Conservation (phyloP, 2,329 filamentous ascomycete species). For the Aspergillus sp. region DNA sequence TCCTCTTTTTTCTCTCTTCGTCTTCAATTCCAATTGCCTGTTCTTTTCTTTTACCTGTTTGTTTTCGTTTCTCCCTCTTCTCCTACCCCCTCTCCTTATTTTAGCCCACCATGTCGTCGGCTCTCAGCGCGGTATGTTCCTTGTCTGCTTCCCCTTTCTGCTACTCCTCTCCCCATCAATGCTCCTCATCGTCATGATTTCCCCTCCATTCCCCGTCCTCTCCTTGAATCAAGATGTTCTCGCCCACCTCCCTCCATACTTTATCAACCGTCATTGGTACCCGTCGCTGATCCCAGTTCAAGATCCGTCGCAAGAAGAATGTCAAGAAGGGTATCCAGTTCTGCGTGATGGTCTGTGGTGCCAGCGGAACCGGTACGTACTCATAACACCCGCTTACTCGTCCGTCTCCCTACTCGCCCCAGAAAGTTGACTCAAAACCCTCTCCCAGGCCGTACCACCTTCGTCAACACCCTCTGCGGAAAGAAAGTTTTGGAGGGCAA, state of each 20-base stretch:
- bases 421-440: conserved; percentile 13
- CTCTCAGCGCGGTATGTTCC: conserved; percentile 52
- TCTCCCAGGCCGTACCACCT: conserved; percentile 81
- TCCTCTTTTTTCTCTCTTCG: conserved; percentile 19
- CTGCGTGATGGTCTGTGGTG: conserved; percentile 99
- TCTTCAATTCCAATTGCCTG: conserved; percentile 4
- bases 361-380: conserved; percentile 86
- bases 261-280: conserved; percentile 3
- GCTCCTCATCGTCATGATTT: conserved; percentile 4
- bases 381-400: background rate
- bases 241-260: background rate
- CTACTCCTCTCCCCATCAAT: conserved; percentile 10
- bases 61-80: conserved; percentile 18
- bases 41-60: conserved; percentile 9
- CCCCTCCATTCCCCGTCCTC: background rate
- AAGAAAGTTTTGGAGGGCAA: conserved; percentile 88
- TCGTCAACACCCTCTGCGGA: conserved; percentile 98
- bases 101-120: conserved; percentile 50
- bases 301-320: conserved; percentile 99
- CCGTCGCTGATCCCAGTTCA: conserved; percentile 58
- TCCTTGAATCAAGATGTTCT: background rate
- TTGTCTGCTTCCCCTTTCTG: conserved; percentile 23
- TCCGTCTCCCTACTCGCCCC: conserved; percentile 5
- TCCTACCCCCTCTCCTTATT: conserved; percentile 17
- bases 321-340: conserved; percentile 99